These are phyloP conservation scores for Trypanosoma rangeli DNA, from an alignment of 208 protist genomes.

Conservation along the genomic window DNA sequence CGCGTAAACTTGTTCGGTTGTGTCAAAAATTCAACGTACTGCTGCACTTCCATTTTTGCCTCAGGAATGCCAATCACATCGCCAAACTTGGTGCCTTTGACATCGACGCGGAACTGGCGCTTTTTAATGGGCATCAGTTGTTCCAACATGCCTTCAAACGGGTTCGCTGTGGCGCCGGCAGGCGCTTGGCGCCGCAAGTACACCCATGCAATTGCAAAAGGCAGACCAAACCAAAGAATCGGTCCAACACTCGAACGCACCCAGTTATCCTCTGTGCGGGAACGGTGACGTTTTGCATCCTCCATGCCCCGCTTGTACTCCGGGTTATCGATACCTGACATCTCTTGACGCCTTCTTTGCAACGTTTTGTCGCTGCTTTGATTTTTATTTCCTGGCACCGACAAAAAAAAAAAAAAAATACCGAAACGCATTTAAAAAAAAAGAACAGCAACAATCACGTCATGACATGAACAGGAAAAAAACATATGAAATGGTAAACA, in stretches of 20 bases:
- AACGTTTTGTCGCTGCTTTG: not conserved
- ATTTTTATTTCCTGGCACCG: not conserved
- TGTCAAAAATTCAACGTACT: conserved; percentile 98
- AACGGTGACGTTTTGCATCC: conserved; percentile 70
- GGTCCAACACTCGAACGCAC: conserved; percentile 70
- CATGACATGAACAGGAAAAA: no score
- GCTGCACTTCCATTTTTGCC: conserved; percentile 95
- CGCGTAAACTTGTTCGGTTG: conserved; percentile 94
- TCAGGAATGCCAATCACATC: conserved; percentile 97
- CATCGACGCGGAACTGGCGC: conserved; percentile 83
- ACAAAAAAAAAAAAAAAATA: not conserved
- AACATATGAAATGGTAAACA: no score
- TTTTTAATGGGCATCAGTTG: conserved; percentile 90
- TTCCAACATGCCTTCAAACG: conserved; percentile 83
- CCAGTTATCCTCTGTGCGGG: conserved; percentile 81
- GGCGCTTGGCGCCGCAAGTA: conserved; percentile 56
- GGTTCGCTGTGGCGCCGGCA: conserved; percentile 31
- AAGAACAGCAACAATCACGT: no score
- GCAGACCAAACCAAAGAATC: conserved; percentile 75
- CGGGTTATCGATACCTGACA: conserved; percentile 4
- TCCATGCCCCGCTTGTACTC: conserved; percentile 71
- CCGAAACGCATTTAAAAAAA: conserved; percentile 14
- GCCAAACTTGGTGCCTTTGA: conserved; percentile 80
- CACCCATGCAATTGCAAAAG: conserved; percentile 51
- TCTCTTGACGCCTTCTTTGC: not conserved